Conservation (phyloP, 1,139 yeast species). For the Nakaseomyces delphensis region DNA sequence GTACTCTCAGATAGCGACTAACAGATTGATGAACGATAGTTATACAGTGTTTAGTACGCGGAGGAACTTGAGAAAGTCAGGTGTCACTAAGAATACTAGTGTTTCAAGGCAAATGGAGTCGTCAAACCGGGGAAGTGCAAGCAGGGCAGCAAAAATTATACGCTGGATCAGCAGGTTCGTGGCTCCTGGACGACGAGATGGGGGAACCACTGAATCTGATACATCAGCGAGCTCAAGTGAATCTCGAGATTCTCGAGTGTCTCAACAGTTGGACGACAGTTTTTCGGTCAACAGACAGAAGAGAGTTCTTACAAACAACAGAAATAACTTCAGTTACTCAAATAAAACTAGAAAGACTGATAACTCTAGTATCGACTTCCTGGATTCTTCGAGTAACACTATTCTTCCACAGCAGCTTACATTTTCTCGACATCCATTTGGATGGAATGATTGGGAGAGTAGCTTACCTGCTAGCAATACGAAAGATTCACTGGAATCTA, state of each 20-base stretch:
- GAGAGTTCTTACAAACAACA: not conserved
- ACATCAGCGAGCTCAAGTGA: not conserved
- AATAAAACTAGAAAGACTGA: not conserved
- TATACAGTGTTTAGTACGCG: constrained; percentile 2
- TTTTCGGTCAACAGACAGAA: not conserved
- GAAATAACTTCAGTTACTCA: not conserved
- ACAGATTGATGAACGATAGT: constrained; percentile 2
- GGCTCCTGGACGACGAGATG: not conserved
- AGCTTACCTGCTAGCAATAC: constrained; percentile 9
- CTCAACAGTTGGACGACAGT: no score
- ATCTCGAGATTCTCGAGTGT: not conserved
- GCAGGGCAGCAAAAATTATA: constrained; percentile 8
- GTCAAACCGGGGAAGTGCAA: not conserved
- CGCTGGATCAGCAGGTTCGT: constrained; percentile 8
- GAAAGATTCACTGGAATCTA: no score
- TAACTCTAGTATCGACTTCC: not conserved
- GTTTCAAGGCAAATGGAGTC: not conserved
- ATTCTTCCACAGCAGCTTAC: constrained; percentile 5
- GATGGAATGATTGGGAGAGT: constrained; percentile 24
- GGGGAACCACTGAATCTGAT: not conserved
- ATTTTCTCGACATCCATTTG: constrained; percentile 25
- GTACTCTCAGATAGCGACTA: not conserved
- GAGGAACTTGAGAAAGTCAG: constrained; percentile 6
- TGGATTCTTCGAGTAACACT: not conserved
- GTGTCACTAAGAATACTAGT: constrained; percentile 11